Evolutionary conservation across 2,329 filamentous ascomycete genomes (phyloP).

Genomic region (Claviceps africana): DNA sequence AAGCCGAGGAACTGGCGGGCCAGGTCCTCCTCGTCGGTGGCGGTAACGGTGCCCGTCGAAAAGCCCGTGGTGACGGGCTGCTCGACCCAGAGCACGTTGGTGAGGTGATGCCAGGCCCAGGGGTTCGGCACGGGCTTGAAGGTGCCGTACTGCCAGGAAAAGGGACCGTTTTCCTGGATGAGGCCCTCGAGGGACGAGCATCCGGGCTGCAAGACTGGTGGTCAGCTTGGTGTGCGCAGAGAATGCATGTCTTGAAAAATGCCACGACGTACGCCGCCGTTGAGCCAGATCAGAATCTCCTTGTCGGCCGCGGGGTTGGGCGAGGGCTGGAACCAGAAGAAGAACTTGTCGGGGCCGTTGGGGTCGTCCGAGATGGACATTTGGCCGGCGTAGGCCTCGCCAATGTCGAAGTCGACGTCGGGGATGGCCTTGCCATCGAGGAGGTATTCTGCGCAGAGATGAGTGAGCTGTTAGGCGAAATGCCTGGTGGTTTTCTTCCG

Average conservation of each 20-base stretch:
- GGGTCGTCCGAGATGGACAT: slow-evolving; percentile 35
- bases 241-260: not conserved
- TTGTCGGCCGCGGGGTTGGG: slow-evolving; percentile 30
- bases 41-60: slow-evolving; percentile 48
- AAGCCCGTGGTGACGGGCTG: slow-evolving; percentile 57
- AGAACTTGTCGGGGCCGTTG: slow-evolving; percentile 24
- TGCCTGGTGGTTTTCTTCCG: too few relatives aligned
- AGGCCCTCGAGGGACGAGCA: slow-evolving; percentile 52
- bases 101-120: slow-evolving; percentile 45
- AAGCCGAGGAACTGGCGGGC: slow-evolving; percentile 61
- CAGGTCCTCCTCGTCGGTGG: slow-evolving; percentile 51
- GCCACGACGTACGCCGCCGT: slow-evolving; percentile 30
- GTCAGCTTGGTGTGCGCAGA: not conserved
- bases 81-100: slow-evolving; percentile 54
- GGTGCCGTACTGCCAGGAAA: slow-evolving; percentile 58
- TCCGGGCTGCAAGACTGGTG: slow-evolving; percentile 21
- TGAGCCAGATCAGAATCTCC: slow-evolving; percentile 50
- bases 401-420: slow-evolving; percentile 49
- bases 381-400: slow-evolving; percentile 43
- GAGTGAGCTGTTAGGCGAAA: not conserved
- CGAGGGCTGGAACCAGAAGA: slow-evolving; percentile 42
- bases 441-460: slow-evolving; percentile 30
- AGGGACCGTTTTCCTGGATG: slow-evolving; percentile 64
- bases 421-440: slow-evolving; percentile 48
- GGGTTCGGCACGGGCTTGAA: slow-evolving; percentile 49